Base-by-base conservation (phyloP, 345 rosid species). In the Lenwebbia sp. region DNA sequence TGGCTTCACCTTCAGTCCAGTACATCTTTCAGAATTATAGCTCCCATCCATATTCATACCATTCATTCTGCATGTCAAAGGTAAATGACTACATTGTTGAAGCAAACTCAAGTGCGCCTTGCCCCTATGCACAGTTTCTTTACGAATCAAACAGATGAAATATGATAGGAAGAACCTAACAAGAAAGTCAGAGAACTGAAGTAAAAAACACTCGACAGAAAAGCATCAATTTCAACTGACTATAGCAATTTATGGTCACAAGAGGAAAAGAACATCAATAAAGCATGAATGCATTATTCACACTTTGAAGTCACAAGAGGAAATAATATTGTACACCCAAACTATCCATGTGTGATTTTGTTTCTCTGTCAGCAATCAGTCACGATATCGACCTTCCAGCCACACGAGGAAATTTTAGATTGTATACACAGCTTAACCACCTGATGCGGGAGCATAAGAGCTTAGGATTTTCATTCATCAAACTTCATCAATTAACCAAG, bases 1-100 rank as follows among this genome's bases (percentile, higher is more conserved):
- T 22, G 96, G 96, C 86, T 91, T 94, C 57, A 93, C 93, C 89
- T 87, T 92, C 78, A 95, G 74, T 86, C 98, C 97, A 56, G 47
- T 54, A 70, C 96, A 95, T 78, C 89, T 74, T 26, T 55, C 40
- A 88, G 82, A 93, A 88, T 92, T 93, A 87, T 93, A 92, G 50
- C 55, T 90, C 90, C 87, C 93, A 50, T 89, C 90, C 85, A 85
- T 37, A 58, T 89, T 86, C 87, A 85, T 25, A 40, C 93, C 94
- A 86, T 89, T 90, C 94, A 86, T 89, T 90, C 98, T 95, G 89
- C 89, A 84, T 23, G 86, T 41, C 25, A 88, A 82, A 78, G n/a
- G 37, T 41, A 6, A 47, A 37, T 56, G 54, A 65, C 19, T 65
- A 65, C 23, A 65, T 54, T 78, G 51, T 70, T 62, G 47, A 83